A percentile compares a stretch with the other conserved stretches of the same genome.
phyloP scores from a whole-genome alignment of 768 basidiomycete species.

The Favolaschia claudopus region DNA sequence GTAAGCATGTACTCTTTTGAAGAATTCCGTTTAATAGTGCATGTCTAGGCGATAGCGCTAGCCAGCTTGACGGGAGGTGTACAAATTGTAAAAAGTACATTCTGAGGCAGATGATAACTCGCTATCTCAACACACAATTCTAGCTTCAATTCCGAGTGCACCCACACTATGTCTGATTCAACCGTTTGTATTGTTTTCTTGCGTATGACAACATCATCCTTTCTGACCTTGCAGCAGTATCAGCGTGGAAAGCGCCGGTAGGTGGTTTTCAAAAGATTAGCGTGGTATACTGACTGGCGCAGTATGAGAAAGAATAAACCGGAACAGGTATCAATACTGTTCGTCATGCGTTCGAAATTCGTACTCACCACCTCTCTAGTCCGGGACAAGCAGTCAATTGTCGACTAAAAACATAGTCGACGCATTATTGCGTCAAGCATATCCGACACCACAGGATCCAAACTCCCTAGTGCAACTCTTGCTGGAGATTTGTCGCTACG shows the following conservation, averaged over 20 bases:
- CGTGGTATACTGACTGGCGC: no score
- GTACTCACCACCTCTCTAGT: not conserved
- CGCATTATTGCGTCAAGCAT: constrained; percentile 5
- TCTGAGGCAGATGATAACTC: no score
- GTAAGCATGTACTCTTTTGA: no score
- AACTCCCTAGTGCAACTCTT: constrained; percentile 16
- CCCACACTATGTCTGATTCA: constrained; percentile 1
- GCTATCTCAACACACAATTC: no score
- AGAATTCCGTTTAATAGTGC: no score
- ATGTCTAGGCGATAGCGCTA: no score
- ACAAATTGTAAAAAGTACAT: constrained; percentile 13
- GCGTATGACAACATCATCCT: not conserved
- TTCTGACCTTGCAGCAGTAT: not conserved
- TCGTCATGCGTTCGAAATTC: not conserved
- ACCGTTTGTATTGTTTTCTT: not conserved
- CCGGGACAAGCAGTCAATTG: not conserved
- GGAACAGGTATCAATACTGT: not conserved
- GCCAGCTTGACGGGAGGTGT: not conserved
- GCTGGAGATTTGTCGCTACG: constrained; percentile 18
- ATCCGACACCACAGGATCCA: constrained; percentile 10
- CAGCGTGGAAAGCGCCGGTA: no score
- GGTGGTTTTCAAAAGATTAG: no score
- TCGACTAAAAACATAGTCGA: constrained; percentile 10
- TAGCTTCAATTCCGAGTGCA: constrained; percentile 20
- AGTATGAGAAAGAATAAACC: no score